Evolutionary conservation across 352 stramenopile species (phyloP).

Genomic region (Pythium diclinum): DNA sequence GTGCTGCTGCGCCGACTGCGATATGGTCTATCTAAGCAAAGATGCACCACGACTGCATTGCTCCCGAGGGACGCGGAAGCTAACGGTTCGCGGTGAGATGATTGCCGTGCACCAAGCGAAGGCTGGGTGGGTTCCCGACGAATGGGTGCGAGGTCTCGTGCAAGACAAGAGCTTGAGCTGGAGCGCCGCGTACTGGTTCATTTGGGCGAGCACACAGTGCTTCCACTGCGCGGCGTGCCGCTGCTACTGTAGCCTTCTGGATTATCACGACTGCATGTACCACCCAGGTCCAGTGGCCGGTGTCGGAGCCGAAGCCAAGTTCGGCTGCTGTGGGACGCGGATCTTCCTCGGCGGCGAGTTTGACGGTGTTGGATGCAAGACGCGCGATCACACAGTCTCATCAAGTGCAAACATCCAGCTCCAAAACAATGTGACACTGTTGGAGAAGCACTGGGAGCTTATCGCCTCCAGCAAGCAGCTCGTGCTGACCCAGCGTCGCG

Average conservation of each 20-base stretch:
- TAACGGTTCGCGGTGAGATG: constrained; percentile 51
- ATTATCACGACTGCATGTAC: constrained; percentile 44
- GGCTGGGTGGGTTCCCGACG: constrained; percentile 40
- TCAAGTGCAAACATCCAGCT: constrained; percentile 11
- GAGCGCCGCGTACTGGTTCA: constrained; percentile 73
- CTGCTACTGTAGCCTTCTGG: constrained; percentile 36
- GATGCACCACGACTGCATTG: constrained; percentile 33
- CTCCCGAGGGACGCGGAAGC: constrained; percentile 32
- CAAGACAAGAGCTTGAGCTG: constrained; percentile 48
- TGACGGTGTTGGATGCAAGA: constrained; percentile 41
- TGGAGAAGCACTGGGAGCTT: constrained; percentile 38
- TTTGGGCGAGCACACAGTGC: constrained; percentile 65
- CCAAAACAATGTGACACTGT: constrained; percentile 26
- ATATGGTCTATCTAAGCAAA: constrained; percentile 37
- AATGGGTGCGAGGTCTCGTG: constrained; percentile 41
- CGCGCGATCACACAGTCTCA: constrained; percentile 33
- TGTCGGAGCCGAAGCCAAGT: constrained; percentile 40
- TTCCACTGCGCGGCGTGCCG: constrained; percentile 57
- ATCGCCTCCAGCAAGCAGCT: constrained; percentile 21
- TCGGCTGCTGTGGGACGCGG: constrained; percentile 43
- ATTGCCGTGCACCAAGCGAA: constrained; percentile 42
- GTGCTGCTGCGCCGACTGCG: constrained; percentile 45
- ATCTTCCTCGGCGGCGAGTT: constrained; percentile 53
- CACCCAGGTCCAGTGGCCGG: constrained; percentile 44
- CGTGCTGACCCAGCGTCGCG: background rate